phyloP scores from a whole-genome alignment of 768 basidiomycete genomes.

The Jaapia argillacea region DNA sequence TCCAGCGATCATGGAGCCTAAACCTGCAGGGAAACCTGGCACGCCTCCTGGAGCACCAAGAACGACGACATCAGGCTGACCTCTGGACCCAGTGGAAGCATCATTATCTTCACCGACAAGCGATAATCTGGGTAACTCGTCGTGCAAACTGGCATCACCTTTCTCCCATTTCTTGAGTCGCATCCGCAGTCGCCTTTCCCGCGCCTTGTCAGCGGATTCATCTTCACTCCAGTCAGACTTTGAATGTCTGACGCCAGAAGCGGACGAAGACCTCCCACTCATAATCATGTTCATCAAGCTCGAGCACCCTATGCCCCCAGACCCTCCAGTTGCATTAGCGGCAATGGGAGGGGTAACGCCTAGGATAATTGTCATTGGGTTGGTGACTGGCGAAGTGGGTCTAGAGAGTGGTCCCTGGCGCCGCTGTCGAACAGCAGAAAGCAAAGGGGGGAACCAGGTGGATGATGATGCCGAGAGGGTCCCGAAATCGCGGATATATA shows the following conservation, averaged over 20 bases:
- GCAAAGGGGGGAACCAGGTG: constrained; percentile 73
- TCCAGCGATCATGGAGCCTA: constrained; percentile 15
- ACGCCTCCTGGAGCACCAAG: constrained; percentile 32
- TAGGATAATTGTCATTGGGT: constrained; percentile 78
- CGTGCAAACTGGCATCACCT: constrained; percentile 44
- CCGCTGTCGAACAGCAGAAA: constrained; percentile 68
- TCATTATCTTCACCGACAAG: constrained; percentile 24
- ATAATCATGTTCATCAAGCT: constrained; percentile 36
- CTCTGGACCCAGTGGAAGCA: constrained; percentile 8
- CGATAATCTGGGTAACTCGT: constrained; percentile 52
- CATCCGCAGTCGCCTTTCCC: constrained; percentile 64
- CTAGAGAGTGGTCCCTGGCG: constrained; percentile 55
- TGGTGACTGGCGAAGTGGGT: constrained; percentile 46
- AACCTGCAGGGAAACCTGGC: constrained; percentile 24
- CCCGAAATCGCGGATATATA: constrained; percentile 78
- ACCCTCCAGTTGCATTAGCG: constrained; percentile 24
- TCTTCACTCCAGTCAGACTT: constrained; percentile 58
- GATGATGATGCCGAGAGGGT: constrained; percentile 64
- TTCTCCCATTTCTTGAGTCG: constrained; percentile 70
- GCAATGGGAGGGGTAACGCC: constrained; percentile 78
- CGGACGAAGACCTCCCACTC: constrained; percentile 24
- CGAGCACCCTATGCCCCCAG: constrained; percentile 16
- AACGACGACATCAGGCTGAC: constrained; percentile 36
- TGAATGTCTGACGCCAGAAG: constrained; percentile 23
- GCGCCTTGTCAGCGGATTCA: constrained; percentile 49